Evolutionary conservation across 2,329 filamentous ascomycete genomes (phyloP).

Genomic region (Teratosphaeria epicoccoides): DNA sequence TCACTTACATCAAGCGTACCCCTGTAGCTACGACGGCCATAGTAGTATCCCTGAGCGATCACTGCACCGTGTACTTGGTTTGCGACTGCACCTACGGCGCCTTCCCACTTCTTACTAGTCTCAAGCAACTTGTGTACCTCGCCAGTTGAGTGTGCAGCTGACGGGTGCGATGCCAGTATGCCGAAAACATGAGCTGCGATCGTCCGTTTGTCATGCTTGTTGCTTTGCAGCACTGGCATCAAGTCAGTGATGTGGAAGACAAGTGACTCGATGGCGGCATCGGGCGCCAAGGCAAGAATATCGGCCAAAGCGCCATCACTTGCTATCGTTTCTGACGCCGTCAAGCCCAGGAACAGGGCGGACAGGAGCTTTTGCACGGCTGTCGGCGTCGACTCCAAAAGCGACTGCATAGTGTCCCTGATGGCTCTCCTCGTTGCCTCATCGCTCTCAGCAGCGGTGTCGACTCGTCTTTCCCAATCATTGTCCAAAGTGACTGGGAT

Average conservation of each 20-base stretch:
- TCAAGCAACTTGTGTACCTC: constrained; percentile 30
- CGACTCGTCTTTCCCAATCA: constrained; percentile 75
- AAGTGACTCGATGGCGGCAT: constrained; percentile 42
- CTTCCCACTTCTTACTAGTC: constrained; percentile 41
- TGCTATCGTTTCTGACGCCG: constrained; percentile 22
- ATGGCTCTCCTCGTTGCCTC: constrained; percentile 52
- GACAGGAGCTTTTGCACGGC: constrained; percentile 12
- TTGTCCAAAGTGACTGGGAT: constrained; percentile 45
- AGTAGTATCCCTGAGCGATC: constrained; percentile 47
- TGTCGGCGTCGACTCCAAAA: constrained; percentile 34
- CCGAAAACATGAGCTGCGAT: constrained; percentile 63
- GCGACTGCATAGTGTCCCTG: constrained; percentile 39
- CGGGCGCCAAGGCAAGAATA: constrained; percentile 45
- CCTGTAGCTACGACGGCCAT: constrained; percentile 48
- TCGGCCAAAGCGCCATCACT: constrained; percentile 35
- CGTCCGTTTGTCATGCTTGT: constrained; percentile 56
- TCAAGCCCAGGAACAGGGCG: constrained; percentile 15
- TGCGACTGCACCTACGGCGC: constrained; percentile 48
- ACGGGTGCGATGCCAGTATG: constrained; percentile 58
- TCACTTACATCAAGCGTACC: constrained; percentile 7
- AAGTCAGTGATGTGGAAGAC: constrained; percentile 43
- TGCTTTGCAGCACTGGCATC: constrained; percentile 54
- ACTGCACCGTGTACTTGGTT: constrained; percentile 52
- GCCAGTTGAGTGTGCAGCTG: constrained; percentile 32
- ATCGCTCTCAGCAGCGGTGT: constrained; percentile 61